These are phyloP conservation scores for Kodamaea sagamina DNA, from an alignment of 805 yeast genomes.

Conservation along the genomic window DNA sequence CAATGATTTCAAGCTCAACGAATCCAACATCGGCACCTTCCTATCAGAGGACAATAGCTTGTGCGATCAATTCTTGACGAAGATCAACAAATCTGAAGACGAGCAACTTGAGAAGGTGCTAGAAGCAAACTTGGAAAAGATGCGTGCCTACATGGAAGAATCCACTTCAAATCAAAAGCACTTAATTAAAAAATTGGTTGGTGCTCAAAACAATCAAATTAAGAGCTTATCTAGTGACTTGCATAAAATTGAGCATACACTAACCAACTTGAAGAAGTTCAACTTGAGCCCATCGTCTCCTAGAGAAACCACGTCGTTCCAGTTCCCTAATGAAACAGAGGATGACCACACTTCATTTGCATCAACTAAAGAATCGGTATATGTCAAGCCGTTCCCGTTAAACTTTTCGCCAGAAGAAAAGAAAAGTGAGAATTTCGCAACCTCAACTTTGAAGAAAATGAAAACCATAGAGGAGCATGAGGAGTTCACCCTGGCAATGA, in stretches of 20 bases:
- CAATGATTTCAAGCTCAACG: slow-evolving; percentile 1
- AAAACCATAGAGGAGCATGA: not conserved
- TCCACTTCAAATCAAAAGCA: slow-evolving; percentile 13
- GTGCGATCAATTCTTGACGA: not conserved
- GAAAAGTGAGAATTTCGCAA: not conserved
- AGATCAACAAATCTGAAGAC: not conserved
- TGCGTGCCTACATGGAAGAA: slow-evolving; percentile 13
- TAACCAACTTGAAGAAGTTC: slow-evolving; percentile 9
- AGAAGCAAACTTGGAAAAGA: slow-evolving; percentile 10
- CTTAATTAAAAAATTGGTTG: slow-evolving; percentile 15
- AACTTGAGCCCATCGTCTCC: slow-evolving; percentile 4
- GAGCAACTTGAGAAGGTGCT: slow-evolving; percentile 1
- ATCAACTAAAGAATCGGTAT: slow-evolving; percentile 1
- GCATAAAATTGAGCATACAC: slow-evolving; percentile 13
- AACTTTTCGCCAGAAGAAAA: slow-evolving; percentile 12
- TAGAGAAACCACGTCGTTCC: not conserved
- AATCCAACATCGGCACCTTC: slow-evolving; percentile 1
- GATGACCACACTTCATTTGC: not conserved
- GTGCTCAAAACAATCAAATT: slow-evolving; percentile 15
- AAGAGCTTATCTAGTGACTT: slow-evolving; percentile 13
- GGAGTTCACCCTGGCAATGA: not conserved
- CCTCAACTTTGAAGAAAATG: not conserved
- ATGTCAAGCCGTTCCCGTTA: slow-evolving; percentile 24
- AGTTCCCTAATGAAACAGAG: not conserved
- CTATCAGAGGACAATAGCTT: not conserved